Evolutionary conservation across 1,139 yeast genomes (phyloP), one percentile per base, ranked within the genome.

Genomic region (Blastobotrys serpentis): DNA sequence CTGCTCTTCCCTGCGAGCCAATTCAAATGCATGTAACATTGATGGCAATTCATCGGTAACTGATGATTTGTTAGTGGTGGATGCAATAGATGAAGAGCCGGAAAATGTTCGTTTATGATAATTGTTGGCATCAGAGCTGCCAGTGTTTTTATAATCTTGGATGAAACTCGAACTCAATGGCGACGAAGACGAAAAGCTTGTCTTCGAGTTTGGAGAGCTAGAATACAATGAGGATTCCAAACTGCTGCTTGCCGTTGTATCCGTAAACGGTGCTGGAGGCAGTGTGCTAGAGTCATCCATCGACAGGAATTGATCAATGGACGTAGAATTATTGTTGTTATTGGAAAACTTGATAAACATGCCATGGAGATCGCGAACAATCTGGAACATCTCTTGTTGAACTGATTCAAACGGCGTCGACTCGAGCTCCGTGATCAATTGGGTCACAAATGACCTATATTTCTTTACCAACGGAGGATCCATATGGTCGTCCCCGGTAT

Each of bases 331-430:
- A 10, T 13, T n/a, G 3, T 18, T n/a, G 38, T 42, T 46, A 18
- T 50, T 55, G 21, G 63, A 57, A 49, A 59, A 66, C 47, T 58
- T 59, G 32, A 53, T 42, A 53, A 66, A 67, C 71, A 67, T 67
- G 16, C 59, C 56, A 45, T 63, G 61, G 32, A 67, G 54, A 43
- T 67, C 71, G 10, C 60, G 56, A 16, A 66, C 69, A 5, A 66
- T 63, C 48, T 65, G 69, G 54, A 65, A 64, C 53, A 66, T 57
- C 44, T 67, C 70, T 51, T 62, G 64, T 43, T 64, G 66, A n/a
- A 62, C 66, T 8, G 62, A 58, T 36, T 62, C 66, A 38, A 58
- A 56, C 4, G 67, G 64, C 2, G 69, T 56, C 1, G 61, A 52
- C 47, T 66, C 68, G 51, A 67, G 56, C 43, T 67, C 68, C 1